A percentile compares a stretch with the other conserved stretches of the same genome.
These are phyloP conservation scores for Cutaneotrichosporon mucoides DNA, from an alignment of 1,284 basidiomycete genomes.

Conservation along the genomic window DNA sequence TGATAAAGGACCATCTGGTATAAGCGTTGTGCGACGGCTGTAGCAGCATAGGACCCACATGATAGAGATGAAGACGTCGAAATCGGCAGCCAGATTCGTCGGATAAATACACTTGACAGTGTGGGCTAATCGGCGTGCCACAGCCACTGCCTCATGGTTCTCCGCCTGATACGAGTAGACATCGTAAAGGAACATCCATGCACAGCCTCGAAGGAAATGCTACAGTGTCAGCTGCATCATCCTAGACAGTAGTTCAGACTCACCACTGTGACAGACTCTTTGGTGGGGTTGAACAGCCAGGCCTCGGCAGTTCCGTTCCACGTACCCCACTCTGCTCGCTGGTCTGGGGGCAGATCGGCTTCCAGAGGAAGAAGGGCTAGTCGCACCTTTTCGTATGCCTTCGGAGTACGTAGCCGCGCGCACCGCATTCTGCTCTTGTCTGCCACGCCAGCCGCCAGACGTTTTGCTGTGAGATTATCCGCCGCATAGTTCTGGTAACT, in stretches of 20 bases:
- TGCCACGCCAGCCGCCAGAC: neutral
- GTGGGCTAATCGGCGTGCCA: slow-evolving; percentile 29
- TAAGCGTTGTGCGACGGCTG: no score
- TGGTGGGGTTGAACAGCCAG: slow-evolving; percentile 12
- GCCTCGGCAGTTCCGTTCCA: neutral
- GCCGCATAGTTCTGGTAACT: slow-evolving; percentile 16
- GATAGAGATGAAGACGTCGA: slow-evolving; percentile 39
- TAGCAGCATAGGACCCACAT: slow-evolving; percentile 21
- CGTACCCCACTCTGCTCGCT: slow-evolving; percentile 29
- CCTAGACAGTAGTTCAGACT: slow-evolving; percentile 9
- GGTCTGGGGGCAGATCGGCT: slow-evolving; percentile 31
- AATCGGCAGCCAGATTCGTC: neutral
- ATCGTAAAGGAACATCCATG: slow-evolving; percentile 45
- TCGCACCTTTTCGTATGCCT: slow-evolving; percentile 32
- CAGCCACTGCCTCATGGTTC: slow-evolving; percentile 31
- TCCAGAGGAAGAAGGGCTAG: slow-evolving; percentile 30
- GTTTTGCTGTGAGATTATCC: neutral
- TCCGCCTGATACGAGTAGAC: slow-evolving; percentile 33
- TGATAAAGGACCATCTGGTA: slow-evolving; percentile 33
- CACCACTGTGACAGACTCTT: slow-evolving; percentile 21
- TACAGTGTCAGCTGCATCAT: neutral
- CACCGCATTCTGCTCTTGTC: neutral
- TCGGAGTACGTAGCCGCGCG: slow-evolving; percentile 31
- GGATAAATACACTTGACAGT: slow-evolving; percentile 19
- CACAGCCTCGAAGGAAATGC: slow-evolving; percentile 39